A percentile compares a stretch with the other conserved stretches of the same genome.
Conservation (phyloP, 2,329 filamentous ascomycete genomes). For the Sporothrix protearum region DNA sequence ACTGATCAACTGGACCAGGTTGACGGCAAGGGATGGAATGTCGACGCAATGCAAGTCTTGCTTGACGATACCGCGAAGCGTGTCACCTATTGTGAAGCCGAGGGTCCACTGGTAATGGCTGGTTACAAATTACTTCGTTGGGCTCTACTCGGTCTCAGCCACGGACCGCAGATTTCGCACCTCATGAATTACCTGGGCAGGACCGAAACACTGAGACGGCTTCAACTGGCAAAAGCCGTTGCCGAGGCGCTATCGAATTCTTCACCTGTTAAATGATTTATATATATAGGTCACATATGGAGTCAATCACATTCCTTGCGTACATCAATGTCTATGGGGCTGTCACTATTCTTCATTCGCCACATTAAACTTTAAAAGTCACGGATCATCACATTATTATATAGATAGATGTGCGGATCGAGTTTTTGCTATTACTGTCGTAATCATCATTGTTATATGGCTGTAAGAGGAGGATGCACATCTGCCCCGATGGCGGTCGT, state of each 20-base stretch:
- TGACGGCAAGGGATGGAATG: conserved; percentile 23
- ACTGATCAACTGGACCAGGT: conserved; percentile 21
- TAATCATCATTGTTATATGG: background rate
- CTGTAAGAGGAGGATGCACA: background rate
- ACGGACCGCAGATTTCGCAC: conserved; percentile 31
- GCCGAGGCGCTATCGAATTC: background rate
- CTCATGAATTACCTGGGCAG: conserved; percentile 35
- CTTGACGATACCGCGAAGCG: conserved; percentile 20
- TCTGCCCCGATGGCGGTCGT: no score
- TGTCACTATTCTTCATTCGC: background rate
- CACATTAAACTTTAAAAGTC: background rate
- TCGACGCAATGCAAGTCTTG: conserved; percentile 8
- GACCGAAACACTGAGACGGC: conserved; percentile 32
- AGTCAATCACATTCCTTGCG: background rate
- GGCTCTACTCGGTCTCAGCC: conserved; percentile 32
- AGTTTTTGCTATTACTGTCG: background rate
- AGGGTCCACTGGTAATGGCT: conserved; percentile 4
- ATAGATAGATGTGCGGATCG: background rate
- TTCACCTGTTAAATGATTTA: background rate
- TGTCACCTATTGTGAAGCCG: background rate
- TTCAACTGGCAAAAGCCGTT: conserved; percentile 26
- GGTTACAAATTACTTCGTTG: conserved; percentile 35
- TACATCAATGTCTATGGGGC: background rate
- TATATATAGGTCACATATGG: background rate
- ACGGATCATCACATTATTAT: background rate